Base-by-base conservation (phyloP, 306 rosid genomes). In the Inga laurina region DNA sequence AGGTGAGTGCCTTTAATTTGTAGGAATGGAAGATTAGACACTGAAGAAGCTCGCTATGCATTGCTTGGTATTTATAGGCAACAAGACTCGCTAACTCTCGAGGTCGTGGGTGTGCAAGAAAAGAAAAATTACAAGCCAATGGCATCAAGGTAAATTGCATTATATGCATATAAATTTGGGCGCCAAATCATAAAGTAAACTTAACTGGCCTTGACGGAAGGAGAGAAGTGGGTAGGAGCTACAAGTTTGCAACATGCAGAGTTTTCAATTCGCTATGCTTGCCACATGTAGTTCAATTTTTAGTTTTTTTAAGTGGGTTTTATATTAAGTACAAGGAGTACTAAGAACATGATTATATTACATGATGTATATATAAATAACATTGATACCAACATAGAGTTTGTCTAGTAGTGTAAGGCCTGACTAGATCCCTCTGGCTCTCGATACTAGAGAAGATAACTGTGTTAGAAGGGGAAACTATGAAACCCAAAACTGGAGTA, bases 31-130 rank as follows among this genome's bases (percentile, higher is more conserved):
- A 70, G 52, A 9, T 41, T 71, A 69, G 54, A 59, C 65, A 59
- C 32, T 59, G 65, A 59, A 59, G 65, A 59, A 59, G 65, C 5
- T 59, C 11, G 4, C 32, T 10, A 3, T 7, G 22, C 30, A 59
- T 59, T 59, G 32, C 12, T 70, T 70, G 51, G 52, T 70, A 70
- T 70, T 70, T 70, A 70, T 70, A 70, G 74, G 74, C 52, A 16
- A 67, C 46, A 67, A 5, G 46, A 8, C 6, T 24, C 39, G 12
- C 27, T 56, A 56, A 37, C 73, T 37, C 27, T 16, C 37, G 7
- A 8, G 46, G 9, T 9, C 1, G 41, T 37, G 41, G 41, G 70
- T 4, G 19, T 8, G 2, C 24, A 15, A 9, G 43, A 18, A 2
- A 7, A 2, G 8, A 37, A 37, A 3, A 37, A 16, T 34, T 34